Conservation (phyloP, 345 rosid species). For the Rhodamnia argentea region DNA sequence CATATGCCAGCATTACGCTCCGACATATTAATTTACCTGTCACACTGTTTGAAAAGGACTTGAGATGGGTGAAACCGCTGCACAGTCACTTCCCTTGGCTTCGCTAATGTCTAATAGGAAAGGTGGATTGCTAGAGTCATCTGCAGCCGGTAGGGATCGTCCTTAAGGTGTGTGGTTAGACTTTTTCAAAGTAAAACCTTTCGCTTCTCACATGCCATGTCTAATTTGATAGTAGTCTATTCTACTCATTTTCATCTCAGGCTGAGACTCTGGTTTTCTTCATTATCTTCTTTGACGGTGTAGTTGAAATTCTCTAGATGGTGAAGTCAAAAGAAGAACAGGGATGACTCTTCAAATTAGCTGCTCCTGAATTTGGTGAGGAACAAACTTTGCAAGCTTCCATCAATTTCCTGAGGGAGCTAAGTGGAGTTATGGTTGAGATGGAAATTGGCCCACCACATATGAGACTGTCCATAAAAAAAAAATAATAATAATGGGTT, state of each 20-base stretch:
- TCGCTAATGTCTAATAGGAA: slow-evolving; percentile 12
- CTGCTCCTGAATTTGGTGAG: not conserved
- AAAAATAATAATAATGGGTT: not conserved
- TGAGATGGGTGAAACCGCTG: slow-evolving; percentile 13
- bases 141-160: slow-evolving; percentile 11
- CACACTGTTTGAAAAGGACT: not conserved
- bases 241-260: not conserved
- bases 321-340: not conserved
- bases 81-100: slow-evolving; percentile 13
- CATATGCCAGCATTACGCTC: not conserved
- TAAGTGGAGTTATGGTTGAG: not conserved
- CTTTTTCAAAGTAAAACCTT: not conserved
- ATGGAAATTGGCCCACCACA: not conserved
- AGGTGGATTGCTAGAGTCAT: slow-evolving; percentile 7
- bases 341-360: not conserved
- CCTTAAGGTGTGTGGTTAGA: slow-evolving; percentile 3
- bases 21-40: not conserved
- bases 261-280: not conserved
- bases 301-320: not conserved
- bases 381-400: not conserved
- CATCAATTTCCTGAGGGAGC: not conserved
- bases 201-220: not conserved
- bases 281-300: not conserved
- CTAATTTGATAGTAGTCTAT: not conserved
- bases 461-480: not conserved